phyloP scores from a whole-genome alignment of 257 asterid species.

The Nyctanthes arbortristis region DNA sequence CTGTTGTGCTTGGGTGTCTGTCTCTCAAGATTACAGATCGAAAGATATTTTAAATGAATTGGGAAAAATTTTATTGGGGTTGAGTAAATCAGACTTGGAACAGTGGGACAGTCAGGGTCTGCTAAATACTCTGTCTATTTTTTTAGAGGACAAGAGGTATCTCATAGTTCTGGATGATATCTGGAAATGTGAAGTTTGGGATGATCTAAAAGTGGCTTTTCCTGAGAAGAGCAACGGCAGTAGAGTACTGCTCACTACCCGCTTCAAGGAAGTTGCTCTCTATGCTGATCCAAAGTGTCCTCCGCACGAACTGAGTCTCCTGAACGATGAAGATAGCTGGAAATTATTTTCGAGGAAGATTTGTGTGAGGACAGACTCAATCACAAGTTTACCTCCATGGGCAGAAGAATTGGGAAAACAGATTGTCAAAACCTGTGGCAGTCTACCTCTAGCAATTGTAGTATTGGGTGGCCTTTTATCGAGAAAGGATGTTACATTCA shows the following conservation, averaged over 20 bases:
- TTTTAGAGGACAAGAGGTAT: conserved; percentile 20
- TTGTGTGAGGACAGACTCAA: neutral
- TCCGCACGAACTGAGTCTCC: neutral
- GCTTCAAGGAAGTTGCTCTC: conserved; percentile 22
- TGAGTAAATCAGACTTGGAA: neutral
- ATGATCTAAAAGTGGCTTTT: conserved; percentile 22
- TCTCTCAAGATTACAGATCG: conserved; percentile 18
- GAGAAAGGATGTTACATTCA: conserved; percentile 13
- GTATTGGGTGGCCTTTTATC: conserved; percentile 22
- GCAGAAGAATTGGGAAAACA: conserved; percentile 13
- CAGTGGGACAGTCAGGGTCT: neutral
- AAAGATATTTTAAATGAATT: conserved; percentile 12
- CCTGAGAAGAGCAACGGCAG: conserved; percentile 24
- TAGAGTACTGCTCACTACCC: conserved; percentile 18
- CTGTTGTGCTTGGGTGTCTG: conserved; percentile 18
- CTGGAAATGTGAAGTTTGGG: conserved; percentile 18
- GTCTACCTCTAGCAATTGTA: conserved; percentile 23
- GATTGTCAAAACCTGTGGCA: conserved; percentile 20
- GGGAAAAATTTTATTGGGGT: conserved; percentile 6
- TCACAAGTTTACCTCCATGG: conserved; percentile 15
- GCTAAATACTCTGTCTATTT: conserved; percentile 2
- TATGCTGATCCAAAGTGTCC: conserved; percentile 12
- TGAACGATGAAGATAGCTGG: conserved; percentile 21
- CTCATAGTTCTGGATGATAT: conserved; percentile 20
- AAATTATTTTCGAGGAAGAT: conserved; percentile 14